phyloP scores from a whole-genome alignment of 768 basidiomycete genomes.

The Suillus spraguei region DNA sequence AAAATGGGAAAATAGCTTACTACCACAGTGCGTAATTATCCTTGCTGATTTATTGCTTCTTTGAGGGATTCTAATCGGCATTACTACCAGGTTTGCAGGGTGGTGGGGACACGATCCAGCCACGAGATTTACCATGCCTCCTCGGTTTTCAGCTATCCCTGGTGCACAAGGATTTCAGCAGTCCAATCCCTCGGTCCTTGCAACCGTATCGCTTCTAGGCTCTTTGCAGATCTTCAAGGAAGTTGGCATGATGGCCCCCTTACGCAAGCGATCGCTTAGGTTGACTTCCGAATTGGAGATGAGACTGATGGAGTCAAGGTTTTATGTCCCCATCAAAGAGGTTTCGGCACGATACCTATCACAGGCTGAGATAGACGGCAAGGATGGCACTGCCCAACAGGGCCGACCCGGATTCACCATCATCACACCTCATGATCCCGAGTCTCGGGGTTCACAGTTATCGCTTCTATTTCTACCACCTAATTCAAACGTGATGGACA shows the following conservation, averaged over 20 bases:
- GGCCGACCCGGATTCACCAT: conserved; percentile 75
- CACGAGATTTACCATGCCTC: conserved; percentile 91
- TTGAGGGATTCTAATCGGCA: conserved; percentile 19
- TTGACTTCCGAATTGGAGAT: conserved; percentile 75
- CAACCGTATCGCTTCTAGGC: conserved; percentile 79
- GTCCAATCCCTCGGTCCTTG: conserved; percentile 89
- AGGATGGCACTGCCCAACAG: conserved; percentile 21
- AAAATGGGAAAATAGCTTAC: conserved; percentile 66
- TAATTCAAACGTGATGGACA: conserved; percentile 64
- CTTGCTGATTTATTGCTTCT: conserved; percentile 15
- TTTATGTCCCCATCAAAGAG: conserved; percentile 54
- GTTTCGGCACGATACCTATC: conserved; percentile 32
- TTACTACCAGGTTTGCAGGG: conserved; percentile 70
- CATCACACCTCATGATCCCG: conserved; percentile 76
- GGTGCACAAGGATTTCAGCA: conserved; percentile 97
- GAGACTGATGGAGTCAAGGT: conserved; percentile 60
- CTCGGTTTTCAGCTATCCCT: conserved; percentile 76
- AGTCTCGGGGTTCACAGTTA: conserved; percentile 81
- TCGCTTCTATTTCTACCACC: conserved; percentile 79
- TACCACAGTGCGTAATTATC: conserved; percentile 58
- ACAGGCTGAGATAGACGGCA: conserved; percentile 23
- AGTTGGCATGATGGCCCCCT: conserved; percentile 69
- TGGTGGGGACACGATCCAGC: conserved; percentile 96
- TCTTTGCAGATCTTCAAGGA: conserved; percentile 79
- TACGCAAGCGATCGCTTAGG: conserved; percentile 69